Conservation (phyloP, 805 yeast species). For the Ogataea methylovora region DNA sequence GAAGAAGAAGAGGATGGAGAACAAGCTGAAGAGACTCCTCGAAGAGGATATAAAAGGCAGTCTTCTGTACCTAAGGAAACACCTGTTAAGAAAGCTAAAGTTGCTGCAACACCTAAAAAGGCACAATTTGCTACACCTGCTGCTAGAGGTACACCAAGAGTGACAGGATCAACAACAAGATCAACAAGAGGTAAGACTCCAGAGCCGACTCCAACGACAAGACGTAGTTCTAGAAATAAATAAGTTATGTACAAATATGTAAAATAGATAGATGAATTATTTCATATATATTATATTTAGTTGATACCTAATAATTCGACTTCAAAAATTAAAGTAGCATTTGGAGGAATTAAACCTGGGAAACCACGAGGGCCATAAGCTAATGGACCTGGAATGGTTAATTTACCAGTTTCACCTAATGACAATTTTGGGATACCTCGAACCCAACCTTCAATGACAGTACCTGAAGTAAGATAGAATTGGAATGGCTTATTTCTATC, state of each 20-base stretch:
- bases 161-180: background rate
- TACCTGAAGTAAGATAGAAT: conserved; percentile 91
- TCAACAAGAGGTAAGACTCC: background rate
- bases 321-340: conserved; percentile 84
- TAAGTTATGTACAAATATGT: background rate
- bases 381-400: conserved; percentile 87
- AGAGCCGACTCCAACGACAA: background rate
- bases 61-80: background rate
- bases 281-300: conserved; percentile 15
- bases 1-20: background rate
- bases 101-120: background rate
- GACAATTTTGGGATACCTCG: conserved; percentile 88
- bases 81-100: background rate
- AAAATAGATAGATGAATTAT: background rate
- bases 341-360: conserved; percentile 96
- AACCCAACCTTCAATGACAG: conserved; percentile 96
- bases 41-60: too few relatives aligned
- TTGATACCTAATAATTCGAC: conserved; percentile 63
- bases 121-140: too few relatives aligned
- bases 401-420: conserved; percentile 85
- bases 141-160: too few relatives aligned
- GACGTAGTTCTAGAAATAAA: conserved; percentile 1
- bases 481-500: conserved; percentile 96
- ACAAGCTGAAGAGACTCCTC: background rate
- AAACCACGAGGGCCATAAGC: conserved; percentile 94